Evolutionary conservation across 441 rosid genomes (phyloP).

Genomic region (Jatropha multifida): DNA sequence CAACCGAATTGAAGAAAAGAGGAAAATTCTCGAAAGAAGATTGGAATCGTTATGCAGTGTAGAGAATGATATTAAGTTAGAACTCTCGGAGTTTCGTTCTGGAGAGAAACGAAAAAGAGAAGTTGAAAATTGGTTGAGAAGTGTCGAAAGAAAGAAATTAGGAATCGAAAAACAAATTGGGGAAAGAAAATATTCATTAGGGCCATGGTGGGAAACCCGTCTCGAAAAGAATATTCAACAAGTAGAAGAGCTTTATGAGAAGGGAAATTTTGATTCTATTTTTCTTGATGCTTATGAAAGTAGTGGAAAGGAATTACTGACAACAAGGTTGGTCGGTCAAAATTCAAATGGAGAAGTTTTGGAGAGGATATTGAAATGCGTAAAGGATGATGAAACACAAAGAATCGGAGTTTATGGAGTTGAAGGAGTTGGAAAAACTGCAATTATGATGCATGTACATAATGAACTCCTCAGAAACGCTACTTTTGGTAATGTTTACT

Average conservation of each 20-base stretch:
- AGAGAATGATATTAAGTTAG: not conserved
- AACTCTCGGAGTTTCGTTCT: not conserved
- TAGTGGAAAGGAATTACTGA: not conserved
- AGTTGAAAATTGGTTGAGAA: conserved; percentile 3
- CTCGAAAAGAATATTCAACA: not conserved
- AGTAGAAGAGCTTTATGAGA: conserved; percentile 10
- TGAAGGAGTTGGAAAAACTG: conserved; percentile 18
- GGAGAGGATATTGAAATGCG: not conserved
- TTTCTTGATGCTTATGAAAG: conserved; percentile 11
- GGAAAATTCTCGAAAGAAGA: conserved; percentile 9
- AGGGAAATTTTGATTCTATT: conserved; percentile 4
- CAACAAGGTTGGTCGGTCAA: conserved; percentile 14
- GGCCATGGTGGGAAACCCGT: conserved; percentile 8
- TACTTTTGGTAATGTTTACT: not conserved
- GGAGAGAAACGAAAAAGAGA: conserved; percentile 14
- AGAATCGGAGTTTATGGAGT: conserved; percentile 18
- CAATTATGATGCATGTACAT: conserved; percentile 3
- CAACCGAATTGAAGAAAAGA: conserved; percentile 8
- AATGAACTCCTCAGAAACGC: not conserved
- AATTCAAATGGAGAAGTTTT: conserved; percentile 2
- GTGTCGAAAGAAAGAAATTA: not conserved
- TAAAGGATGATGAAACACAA: not conserved
- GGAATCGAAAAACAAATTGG: not conserved
- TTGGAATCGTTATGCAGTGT: not conserved
- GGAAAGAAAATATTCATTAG: not conserved